Percentiles rank a stretch among this genome's conserved stretches.
Evolutionary conservation across 768 basidiomycete species (phyloP).

Genomic region (Baorangia bicolor): DNA sequence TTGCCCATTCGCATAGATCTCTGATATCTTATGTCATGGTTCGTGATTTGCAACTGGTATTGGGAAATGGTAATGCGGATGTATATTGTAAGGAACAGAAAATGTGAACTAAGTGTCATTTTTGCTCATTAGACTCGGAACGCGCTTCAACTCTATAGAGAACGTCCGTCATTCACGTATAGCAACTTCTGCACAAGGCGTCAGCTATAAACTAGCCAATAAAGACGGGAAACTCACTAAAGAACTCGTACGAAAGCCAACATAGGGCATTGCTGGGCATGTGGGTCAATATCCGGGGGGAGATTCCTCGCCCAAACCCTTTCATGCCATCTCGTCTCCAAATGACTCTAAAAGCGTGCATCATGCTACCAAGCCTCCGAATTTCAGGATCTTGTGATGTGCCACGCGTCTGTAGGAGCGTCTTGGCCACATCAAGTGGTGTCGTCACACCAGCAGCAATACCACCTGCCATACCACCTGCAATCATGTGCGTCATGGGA

Average conservation of each 20-base stretch:
- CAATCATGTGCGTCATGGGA: conserved; percentile 87
- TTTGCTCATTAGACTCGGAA: conserved; percentile 7
- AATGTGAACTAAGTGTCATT: not conserved
- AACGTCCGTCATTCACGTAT: conserved; percentile 46
- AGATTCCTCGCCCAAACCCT: conserved; percentile 84
- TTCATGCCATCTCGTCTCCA: conserved; percentile 80
- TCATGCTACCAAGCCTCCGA: conserved; percentile 78
- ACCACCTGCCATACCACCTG: conserved; percentile 90
- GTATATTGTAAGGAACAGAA: conserved; percentile 13
- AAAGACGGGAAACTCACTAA: conserved; percentile 65
- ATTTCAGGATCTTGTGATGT: conserved; percentile 85
- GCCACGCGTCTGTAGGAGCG: conserved; percentile 92
- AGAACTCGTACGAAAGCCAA: conserved; percentile 98
- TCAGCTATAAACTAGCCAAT: conserved; percentile 4
- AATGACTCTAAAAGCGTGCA: conserved; percentile 86
- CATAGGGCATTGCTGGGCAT: conserved; percentile 97
- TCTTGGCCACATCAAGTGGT: conserved; percentile 97
- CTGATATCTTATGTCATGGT: not conserved
- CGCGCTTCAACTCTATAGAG: conserved; percentile 17
- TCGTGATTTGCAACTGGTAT: not conserved
- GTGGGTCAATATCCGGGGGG: conserved; percentile 89
- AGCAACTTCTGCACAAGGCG: conserved; percentile 50
- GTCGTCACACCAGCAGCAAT: conserved; percentile 95
- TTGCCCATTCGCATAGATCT: not conserved
- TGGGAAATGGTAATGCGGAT: conserved; percentile 17